These are phyloP conservation scores for Entomortierella parvispora DNA, from an alignment of 192 early-diverging fungal genomes.

Conservation along the genomic window DNA sequence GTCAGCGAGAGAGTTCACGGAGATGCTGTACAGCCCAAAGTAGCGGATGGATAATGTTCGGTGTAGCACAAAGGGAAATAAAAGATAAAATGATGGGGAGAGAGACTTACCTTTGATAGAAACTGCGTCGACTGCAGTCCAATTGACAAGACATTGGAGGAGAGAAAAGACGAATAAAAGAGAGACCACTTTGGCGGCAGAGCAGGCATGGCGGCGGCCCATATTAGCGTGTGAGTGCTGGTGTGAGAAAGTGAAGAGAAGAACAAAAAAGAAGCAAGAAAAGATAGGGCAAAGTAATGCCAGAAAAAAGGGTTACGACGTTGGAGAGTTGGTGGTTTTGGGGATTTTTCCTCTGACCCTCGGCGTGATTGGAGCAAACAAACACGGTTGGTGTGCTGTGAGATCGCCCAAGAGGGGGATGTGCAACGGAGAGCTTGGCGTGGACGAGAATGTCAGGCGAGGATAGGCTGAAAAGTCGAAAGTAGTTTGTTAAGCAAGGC, in stretches of 20 bases:
- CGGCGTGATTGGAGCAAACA: background rate
- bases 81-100: no score
- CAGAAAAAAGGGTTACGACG: background rate
- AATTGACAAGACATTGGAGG: no score
- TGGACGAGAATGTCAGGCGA: no score
- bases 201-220: background rate
- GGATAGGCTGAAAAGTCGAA: no score
- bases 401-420: no score
- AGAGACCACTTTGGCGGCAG: background rate
- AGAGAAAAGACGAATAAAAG: no score
- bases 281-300: background rate
- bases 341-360: background rate
- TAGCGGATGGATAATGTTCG: no score
- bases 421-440: background rate
- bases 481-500: no score
- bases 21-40: no score
- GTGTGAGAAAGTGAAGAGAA: background rate
- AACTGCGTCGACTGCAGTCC: no score
- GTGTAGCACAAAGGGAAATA: no score
- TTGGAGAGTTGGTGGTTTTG: background rate
- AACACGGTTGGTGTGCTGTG: background rate
- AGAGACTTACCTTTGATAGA: no score
- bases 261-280: background rate
- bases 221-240: background rate
- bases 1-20: background rate